Evolutionary conservation across 176 grass and related monocot species (phyloP).

Genomic region (Cenchrus americanus): DNA sequence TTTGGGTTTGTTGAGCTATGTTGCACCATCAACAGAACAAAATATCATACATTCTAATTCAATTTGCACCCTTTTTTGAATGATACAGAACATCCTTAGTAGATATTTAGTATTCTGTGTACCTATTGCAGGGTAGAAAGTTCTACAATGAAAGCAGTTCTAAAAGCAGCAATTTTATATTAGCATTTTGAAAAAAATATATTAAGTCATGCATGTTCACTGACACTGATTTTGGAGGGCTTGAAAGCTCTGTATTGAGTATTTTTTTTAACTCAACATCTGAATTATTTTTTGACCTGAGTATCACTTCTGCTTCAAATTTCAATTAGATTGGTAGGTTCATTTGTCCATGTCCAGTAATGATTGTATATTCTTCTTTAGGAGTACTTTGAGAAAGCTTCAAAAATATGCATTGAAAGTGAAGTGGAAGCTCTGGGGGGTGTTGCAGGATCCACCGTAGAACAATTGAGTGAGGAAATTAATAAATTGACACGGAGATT

Average conservation of each 20-base stretch:
- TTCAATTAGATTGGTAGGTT: neutral
- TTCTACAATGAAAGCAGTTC: neutral
- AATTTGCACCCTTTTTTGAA: neutral
- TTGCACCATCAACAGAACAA: neutral
- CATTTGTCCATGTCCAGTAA: slow-evolving; percentile 4
- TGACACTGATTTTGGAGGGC: no score
- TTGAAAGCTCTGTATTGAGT: no score
- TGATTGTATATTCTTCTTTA: slow-evolving; percentile 33
- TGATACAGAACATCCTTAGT: neutral
- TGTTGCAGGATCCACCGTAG: slow-evolving; percentile 58
- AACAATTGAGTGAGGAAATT: slow-evolving; percentile 73
- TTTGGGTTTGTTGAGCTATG: neutral
- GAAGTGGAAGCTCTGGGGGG: slow-evolving; percentile 71
- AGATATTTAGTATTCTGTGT: neutral
- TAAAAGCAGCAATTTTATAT: slow-evolving; percentile 14
- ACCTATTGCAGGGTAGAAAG: neutral
- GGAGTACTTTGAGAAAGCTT: slow-evolving; percentile 83
- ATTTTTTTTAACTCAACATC: no score
- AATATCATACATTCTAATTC: slow-evolving; percentile 11
- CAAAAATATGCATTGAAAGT: slow-evolving; percentile 73
- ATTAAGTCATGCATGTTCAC: neutral
- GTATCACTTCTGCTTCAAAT: neutral
- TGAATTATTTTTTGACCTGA: neutral
- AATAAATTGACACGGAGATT: slow-evolving; percentile 70
- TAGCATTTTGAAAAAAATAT: neutral